Percentiles rank a stretch among this genome's conserved stretches.
Evolutionary conservation across 2,329 filamentous ascomycete species (phyloP).

Genomic region (Aureobasidium mangrovei): DNA sequence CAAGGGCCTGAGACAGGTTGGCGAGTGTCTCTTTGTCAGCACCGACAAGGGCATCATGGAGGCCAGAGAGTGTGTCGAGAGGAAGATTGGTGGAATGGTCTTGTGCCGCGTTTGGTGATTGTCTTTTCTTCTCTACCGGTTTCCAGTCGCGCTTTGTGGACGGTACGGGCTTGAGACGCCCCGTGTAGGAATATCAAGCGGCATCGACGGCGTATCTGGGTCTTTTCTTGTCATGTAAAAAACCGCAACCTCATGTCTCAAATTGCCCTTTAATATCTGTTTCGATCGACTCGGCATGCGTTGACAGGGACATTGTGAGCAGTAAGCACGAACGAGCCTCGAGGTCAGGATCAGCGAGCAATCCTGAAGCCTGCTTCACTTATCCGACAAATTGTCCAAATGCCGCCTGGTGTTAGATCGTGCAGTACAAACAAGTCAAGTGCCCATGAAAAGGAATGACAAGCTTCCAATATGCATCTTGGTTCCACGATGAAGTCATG

Average conservation of each 20-base stretch:
- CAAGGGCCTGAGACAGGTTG: slow-evolving; percentile 62
- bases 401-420: too few species aligned
- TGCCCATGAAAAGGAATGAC: too few species aligned
- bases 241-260: not conserved
- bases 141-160: not conserved
- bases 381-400: too few species aligned
- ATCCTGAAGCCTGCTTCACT: too few species aligned
- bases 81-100: slow-evolving; percentile 69
- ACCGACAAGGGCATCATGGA: slow-evolving; percentile 75
- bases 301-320: too few species aligned
- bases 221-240: not conserved
- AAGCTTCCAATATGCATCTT: too few species aligned
- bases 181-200: not conserved
- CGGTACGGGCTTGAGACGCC: not conserved
- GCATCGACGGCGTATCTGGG: not conserved
- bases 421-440: too few species aligned
- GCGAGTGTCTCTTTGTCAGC: slow-evolving; percentile 72
- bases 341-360: too few species aligned
- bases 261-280: not conserved
- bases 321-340: too few species aligned
- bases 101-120: slow-evolving; percentile 57
- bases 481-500: too few species aligned
- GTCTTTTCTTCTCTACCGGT: not conserved
- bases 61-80: slow-evolving; percentile 70
- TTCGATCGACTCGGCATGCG: not conserved